These are phyloP conservation scores for Elasticomyces elasticus DNA, from an alignment of 495 filamentous ascomycete genomes.

Conservation along the genomic window DNA sequence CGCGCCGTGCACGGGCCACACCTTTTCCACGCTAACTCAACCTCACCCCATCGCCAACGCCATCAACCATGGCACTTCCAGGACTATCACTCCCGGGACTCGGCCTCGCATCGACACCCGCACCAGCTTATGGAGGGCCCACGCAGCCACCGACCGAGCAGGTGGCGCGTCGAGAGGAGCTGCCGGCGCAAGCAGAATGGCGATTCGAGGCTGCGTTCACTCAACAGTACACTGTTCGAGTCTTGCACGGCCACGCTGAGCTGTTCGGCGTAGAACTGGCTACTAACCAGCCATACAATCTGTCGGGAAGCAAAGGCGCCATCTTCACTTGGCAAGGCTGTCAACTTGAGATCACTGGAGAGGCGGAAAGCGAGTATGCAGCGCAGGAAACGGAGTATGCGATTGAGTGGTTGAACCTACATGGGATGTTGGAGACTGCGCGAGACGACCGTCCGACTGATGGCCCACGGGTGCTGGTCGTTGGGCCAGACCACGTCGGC, in stretches of 20 bases:
- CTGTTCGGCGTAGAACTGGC: conserved; percentile 94
- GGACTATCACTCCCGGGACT: conserved; percentile 19
- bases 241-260: conserved; percentile 78
- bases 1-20: no score
- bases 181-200: conserved; percentile 58
- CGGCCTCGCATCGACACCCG: conserved; percentile 1
- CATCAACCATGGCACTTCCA: conserved; percentile 15
- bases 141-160: background rate
- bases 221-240: conserved; percentile 34
- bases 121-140: background rate
- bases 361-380: conserved; percentile 59
- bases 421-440: conserved; percentile 68
- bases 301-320: conserved; percentile 72
- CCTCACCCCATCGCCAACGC: background rate
- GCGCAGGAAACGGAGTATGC: conserved; percentile 80
- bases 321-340: conserved; percentile 91
- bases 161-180: conserved; percentile 23
- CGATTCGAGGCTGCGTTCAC: conserved; percentile 77
- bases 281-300: conserved; percentile 66
- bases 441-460: conserved; percentile 29
- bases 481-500: conserved; percentile 70
- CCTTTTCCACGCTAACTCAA: no score
- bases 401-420: conserved; percentile 65
- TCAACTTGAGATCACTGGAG: conserved; percentile 61
- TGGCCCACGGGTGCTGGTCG: conserved; percentile 69